A percentile compares a stretch with the other conserved stretches of the same genome.
These are phyloP conservation scores for Ramularia collo-cygni DNA, from an alignment of 2,329 filamentous ascomycete species.

Conservation along the genomic window DNA sequence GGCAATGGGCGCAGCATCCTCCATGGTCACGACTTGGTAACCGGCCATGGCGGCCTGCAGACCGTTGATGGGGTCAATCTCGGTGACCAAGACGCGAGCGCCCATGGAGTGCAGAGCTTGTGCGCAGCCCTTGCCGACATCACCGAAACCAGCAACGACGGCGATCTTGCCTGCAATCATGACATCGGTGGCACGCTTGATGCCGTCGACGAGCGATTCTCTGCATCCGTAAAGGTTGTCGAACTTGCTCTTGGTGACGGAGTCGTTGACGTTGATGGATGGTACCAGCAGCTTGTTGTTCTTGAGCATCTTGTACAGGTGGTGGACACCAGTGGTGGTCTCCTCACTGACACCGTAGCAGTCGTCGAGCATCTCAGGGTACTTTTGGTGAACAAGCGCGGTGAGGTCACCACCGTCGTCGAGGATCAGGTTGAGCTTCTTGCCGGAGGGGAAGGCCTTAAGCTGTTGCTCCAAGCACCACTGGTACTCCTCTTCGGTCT, in stretches of 20 bases:
- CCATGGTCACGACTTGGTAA: conserved; percentile 96
- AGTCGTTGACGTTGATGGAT: conserved; percentile 99
- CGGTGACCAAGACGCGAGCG: conserved; percentile 90
- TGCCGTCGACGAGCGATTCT: conserved; percentile 96
- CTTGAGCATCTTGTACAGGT: conserved; percentile 95
- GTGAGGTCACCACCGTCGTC: conserved; percentile 98
- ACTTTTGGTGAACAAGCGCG: conserved; percentile 92
- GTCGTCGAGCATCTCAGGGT: conserved; percentile 95
- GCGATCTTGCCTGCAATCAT: conserved; percentile 99
- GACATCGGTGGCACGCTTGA: conserved; percentile 99
- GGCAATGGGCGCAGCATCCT: conserved; percentile 78
- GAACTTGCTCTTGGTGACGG: conserved; percentile 99
- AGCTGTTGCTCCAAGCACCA: conserved; percentile 99
- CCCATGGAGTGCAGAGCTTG: conserved; percentile 95
- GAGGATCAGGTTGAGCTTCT: conserved; percentile 97
- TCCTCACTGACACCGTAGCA: conserved; percentile 99
- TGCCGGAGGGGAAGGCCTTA: conserved; percentile 88
- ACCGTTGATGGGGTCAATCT: conserved; percentile 99
- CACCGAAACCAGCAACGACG: conserved; percentile 95
- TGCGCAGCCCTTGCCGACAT: conserved; percentile 98
- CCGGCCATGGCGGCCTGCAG: conserved; percentile 97
- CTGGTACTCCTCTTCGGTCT: conserved; percentile 99
- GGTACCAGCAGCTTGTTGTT: conserved; percentile 75
- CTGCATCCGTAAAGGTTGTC: conserved; percentile 99
- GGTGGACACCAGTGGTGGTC: conserved; percentile 99